phyloP scores from a whole-genome alignment of 2,329 filamentous ascomycete genomes.

The Colletotrichum cuscutae region DNA sequence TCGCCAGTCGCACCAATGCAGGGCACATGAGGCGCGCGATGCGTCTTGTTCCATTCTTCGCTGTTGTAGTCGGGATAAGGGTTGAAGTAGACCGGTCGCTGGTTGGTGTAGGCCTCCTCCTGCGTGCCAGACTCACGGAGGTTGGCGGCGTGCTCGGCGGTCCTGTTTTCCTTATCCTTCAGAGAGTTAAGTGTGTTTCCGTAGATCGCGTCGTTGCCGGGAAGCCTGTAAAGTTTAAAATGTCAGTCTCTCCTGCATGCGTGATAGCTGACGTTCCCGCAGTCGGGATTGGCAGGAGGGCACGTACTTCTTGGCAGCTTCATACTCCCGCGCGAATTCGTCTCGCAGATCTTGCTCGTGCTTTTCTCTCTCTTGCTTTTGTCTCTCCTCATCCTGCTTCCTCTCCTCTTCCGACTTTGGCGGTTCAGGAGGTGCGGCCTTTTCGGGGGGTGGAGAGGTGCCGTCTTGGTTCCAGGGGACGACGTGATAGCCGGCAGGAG shows the following conservation, averaged over 20 bases:
- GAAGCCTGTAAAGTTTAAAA: constrained; percentile 45
- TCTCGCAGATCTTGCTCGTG: constrained; percentile 44
- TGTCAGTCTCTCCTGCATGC: constrained; percentile 11
- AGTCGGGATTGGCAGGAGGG: background rate
- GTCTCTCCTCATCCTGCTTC: constrained; percentile 30
- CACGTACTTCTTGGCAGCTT: constrained; percentile 53
- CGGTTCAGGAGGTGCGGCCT: constrained; percentile 13
- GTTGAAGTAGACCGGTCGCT: constrained; percentile 67
- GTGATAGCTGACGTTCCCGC: constrained; percentile 31
- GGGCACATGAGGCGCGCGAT: constrained; percentile 67
- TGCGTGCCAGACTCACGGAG: constrained; percentile 33
- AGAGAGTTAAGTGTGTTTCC: constrained; percentile 64
- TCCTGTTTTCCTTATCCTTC: constrained; percentile 50
- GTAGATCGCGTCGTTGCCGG: constrained; percentile 63
- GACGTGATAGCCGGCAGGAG: constrained; percentile 45
- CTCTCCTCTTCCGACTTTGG: constrained; percentile 33
- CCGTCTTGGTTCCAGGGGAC: constrained; percentile 43
- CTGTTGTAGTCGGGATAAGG: constrained; percentile 80
- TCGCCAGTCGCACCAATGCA: constrained; percentile 74
- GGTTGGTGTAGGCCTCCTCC: constrained; percentile 48
- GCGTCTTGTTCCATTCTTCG: constrained; percentile 65
- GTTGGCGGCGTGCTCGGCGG: constrained; percentile 41
- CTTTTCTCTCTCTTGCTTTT: constrained; percentile 36
- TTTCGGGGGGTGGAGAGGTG: constrained; percentile 3
- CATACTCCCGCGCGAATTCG: constrained; percentile 46